Conservation (phyloP, 805 yeast species). For the Candida saitoana region DNA sequence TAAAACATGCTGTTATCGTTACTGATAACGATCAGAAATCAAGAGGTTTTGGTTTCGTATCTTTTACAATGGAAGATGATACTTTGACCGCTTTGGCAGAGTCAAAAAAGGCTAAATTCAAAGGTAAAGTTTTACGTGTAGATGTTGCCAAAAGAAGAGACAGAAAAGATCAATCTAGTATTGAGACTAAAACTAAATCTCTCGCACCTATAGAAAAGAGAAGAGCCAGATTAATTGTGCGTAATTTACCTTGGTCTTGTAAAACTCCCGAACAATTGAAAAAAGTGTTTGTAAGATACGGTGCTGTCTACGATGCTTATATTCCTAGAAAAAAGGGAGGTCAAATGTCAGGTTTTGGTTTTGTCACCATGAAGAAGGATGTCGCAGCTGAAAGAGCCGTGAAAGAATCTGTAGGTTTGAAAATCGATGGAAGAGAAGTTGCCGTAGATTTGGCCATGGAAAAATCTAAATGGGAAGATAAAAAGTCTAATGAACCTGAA, state of each 20-base stretch:
- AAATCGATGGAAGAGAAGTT: conserved; percentile 85
- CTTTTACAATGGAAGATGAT: conserved; percentile 82
- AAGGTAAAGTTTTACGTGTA: conserved; percentile 63
- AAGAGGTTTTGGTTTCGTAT: conserved; percentile 93
- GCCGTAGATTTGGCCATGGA: conserved; percentile 93
- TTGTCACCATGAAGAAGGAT: conserved; percentile 81
- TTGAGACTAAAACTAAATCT: conserved; percentile 7
- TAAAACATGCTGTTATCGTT: conserved; percentile 90
- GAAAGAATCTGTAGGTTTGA: conserved; percentile 66
- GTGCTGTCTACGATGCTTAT: conserved; percentile 82
- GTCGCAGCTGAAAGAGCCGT: conserved; percentile 77
- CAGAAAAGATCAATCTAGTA: conserved; percentile 44
- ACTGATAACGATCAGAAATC: conserved; percentile 72
- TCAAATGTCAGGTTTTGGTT: conserved; percentile 90
- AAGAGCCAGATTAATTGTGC: conserved; percentile 78
- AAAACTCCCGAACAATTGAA: conserved; percentile 70
- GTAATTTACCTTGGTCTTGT: conserved; percentile 96
- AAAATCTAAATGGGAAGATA: conserved; percentile 74
- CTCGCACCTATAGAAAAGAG: conserved; percentile 59
- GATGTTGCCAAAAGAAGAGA: conserved; percentile 93
- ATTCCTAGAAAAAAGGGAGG: conserved; percentile 89
- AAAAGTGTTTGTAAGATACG: conserved; percentile 68
- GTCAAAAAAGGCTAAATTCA: conserved; percentile 62
- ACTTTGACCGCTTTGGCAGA: conserved; percentile 68
- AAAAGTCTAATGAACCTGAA: conserved; percentile 34